A percentile compares a stretch with the other conserved stretches of the same genome.
Conservation (phyloP, 1,284 basidiomycete species). For the Taiwanofungus camphoratus region DNA sequence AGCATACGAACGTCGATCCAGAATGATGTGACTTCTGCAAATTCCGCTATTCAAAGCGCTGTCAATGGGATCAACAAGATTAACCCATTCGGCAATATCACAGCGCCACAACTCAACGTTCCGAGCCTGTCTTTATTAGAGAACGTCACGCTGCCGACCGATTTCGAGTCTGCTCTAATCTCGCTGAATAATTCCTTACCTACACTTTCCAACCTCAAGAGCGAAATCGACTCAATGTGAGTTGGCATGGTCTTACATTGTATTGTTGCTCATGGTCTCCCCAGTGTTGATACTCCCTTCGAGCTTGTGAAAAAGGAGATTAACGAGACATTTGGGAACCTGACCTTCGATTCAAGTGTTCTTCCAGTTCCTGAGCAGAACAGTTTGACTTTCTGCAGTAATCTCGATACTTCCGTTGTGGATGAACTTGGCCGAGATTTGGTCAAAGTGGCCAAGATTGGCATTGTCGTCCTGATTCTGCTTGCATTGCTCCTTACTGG, state of each 20-base stretch:
- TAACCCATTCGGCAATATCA: constrained; percentile 62
- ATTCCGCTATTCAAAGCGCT: constrained; percentile 60
- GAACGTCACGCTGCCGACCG: constrained; percentile 79
- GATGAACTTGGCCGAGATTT: constrained; percentile 79
- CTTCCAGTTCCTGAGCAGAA: constrained; percentile 72
- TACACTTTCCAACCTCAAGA: constrained; percentile 70
- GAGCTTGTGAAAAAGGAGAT: constrained; percentile 82
- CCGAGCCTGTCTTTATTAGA: constrained; percentile 69
- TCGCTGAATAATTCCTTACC: constrained; percentile 81
- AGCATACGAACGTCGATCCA: constrained; percentile 65
- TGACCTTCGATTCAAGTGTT: constrained; percentile 62
- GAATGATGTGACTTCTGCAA: constrained; percentile 61
- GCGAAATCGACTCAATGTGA: constrained; percentile 68
- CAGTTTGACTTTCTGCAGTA: constrained; percentile 62
- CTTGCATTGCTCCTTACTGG: constrained; percentile 59
- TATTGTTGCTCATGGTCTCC: constrained; percentile 13
- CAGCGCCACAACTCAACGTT: constrained; percentile 63
- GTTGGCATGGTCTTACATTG: constrained; percentile 23
- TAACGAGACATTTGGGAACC: constrained; percentile 74
- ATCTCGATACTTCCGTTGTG: constrained; percentile 77
- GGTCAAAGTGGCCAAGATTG: constrained; percentile 72
- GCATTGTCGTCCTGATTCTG: constrained; percentile 62
- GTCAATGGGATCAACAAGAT: constrained; percentile 68
- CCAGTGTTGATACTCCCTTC: constrained; percentile 80
- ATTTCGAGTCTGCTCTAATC: constrained; percentile 67